Evolutionary conservation across 495 filamentous ascomycete species (phyloP).

Genomic region (Podospora appendiculata): DNA sequence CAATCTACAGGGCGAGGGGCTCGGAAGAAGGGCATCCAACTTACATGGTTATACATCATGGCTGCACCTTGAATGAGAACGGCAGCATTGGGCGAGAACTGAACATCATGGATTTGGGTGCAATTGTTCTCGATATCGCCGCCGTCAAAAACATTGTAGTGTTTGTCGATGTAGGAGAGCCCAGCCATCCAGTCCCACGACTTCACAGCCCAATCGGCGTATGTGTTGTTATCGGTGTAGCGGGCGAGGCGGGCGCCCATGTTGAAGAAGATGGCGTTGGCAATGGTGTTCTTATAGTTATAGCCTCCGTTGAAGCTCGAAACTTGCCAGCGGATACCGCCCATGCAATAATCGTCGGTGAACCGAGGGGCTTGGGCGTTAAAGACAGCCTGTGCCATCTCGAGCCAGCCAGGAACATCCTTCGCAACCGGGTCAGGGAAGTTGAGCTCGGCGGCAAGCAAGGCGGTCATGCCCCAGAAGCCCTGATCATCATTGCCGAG

Average conservation of each 20-base stretch:
- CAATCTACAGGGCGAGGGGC: too few species aligned
- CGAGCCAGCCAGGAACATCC: conserved; percentile 62
- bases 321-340: conserved; percentile 80
- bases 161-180: conserved; percentile 42
- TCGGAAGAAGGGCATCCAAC: not conserved
- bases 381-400: conserved; percentile 74
- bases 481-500: conserved; percentile 64
- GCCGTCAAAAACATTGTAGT: conserved; percentile 54
- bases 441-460: conserved; percentile 58
- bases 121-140: conserved; percentile 42
- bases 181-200: conserved; percentile 59
- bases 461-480: conserved; percentile 62
- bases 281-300: conserved; percentile 68
- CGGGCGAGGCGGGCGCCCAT: conserved; percentile 61
- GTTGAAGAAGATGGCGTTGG: conserved; percentile 63
- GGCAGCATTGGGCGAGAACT: conserved; percentile 67
- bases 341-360: conserved; percentile 57
- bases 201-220: conserved; percentile 60
- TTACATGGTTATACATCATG: conserved; percentile 60
- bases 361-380: conserved; percentile 60
- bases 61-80: conserved; percentile 58
- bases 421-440: conserved; percentile 49
- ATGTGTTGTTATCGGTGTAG: conserved; percentile 64
- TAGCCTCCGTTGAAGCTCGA: conserved; percentile 68
- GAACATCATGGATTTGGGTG: conserved; percentile 39